These are phyloP conservation scores for Thermothielavioides terrestris DNA, from an alignment of 495 filamentous ascomycete genomes.

Conservation along the genomic window DNA sequence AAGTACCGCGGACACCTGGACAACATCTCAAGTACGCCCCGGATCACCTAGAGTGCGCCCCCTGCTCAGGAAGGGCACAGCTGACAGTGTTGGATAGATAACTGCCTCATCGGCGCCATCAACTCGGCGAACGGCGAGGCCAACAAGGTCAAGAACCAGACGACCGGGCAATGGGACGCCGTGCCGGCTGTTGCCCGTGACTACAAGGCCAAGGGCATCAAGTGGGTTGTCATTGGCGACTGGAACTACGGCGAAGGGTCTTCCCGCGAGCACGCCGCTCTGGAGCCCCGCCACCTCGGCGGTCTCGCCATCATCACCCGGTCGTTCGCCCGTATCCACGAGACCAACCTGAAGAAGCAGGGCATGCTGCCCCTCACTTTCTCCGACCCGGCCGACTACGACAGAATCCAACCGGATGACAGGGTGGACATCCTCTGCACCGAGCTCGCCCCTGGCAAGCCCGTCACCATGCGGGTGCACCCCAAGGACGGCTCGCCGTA, in stretches of 20 bases:
- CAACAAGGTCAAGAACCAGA: constrained; percentile 94
- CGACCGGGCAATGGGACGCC: constrained; percentile 71
- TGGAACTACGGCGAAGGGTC: constrained; percentile 99
- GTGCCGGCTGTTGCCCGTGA: constrained; percentile 93
- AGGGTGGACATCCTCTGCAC: constrained; percentile 86
- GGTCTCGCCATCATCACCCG: constrained; percentile 95
- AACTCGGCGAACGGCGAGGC: constrained; percentile 94
- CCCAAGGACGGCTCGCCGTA: constrained; percentile 69
- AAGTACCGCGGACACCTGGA: constrained; percentile 99
- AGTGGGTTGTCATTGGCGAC: constrained; percentile 98
- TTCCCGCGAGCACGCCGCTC: constrained; percentile 95
- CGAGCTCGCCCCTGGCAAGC: constrained; percentile 86
- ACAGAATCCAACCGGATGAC: constrained; percentile 90
- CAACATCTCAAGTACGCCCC: constrained; percentile 80
- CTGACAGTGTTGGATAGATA: no score
- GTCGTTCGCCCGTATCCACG: constrained; percentile 97
- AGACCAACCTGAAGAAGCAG: constrained; percentile 99
- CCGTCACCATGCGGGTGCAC: constrained; percentile 84
- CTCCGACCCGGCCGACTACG: constrained; percentile 89
- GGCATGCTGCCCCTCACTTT: constrained; percentile 99
- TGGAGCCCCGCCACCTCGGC: constrained; percentile 95
- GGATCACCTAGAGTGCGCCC: no score
- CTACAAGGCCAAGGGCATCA: constrained; percentile 93
- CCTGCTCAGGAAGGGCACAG: no score
- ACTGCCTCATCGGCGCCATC: constrained; percentile 92